Evolutionary conservation across 192 early-diverging fungal genomes (phyloP), one percentile per base, ranked within the genome.

Genomic region (Coemansia sp.): DNA sequence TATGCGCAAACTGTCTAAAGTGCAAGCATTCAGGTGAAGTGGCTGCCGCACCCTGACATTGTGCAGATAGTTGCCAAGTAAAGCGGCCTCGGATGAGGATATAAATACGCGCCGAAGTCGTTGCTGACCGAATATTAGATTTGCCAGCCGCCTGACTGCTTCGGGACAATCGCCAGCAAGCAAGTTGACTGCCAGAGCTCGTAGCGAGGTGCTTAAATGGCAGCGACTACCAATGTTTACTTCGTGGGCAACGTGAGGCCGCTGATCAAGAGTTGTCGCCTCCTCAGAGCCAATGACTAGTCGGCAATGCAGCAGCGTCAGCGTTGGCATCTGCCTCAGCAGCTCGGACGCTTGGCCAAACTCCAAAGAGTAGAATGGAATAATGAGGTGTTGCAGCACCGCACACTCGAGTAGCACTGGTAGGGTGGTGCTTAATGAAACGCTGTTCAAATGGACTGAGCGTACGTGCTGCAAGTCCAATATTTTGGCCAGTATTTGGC

Each of bases 401-500:
- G 33, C 6, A 21, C 63, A 64, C 10, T 48, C 33, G 16, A 64
- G 19, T 8, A n/a, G 10, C 2, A 31, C 8, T 11, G 63, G 63
- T 9, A 64, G 7, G 10, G 21, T 35, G 8, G 35, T 36, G 3
- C 36, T 34, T 42, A 50, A 34, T 2, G 63, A 19, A 14, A 19
- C 17, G 31, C 45, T 50, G 46, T 64, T 37, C 16, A 64, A 33
- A 46, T 39, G 31, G 16, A 35, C 35, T 10, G 63, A 24, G 16
- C 46, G 63, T 4, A 64, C 48, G 37, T 48, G n/a, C 2, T 8
- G 44, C 33, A 64, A 39, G 33, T 31, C 63, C 9, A 64, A 9
- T 10, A 19, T 21, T 21, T 51, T 50, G 33, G 14, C 13, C 31
- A 67, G 56, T 27, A 67, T 67, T 36, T 67, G 66, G 66, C 44